Evolutionary conservation across 768 basidiomycete species (phyloP).

Genomic region (Lentinula lateritia): DNA sequence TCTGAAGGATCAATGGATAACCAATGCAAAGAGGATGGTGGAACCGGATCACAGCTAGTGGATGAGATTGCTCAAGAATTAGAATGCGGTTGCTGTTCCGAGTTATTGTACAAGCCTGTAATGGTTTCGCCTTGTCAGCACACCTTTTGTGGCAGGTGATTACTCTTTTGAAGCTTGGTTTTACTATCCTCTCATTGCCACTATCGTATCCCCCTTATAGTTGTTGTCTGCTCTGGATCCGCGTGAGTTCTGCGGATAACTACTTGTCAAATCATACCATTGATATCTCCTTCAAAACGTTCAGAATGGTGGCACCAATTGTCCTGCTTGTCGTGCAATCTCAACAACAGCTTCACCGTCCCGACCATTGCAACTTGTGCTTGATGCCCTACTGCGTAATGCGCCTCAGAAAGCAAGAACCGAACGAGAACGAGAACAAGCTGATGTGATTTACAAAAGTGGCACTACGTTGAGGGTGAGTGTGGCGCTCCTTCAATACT

Average conservation of each 20-base stretch:
- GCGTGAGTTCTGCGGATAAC: constrained; percentile 43
- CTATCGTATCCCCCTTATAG: constrained; percentile 28
- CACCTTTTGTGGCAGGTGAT: constrained; percentile 85
- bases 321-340: constrained; percentile 73
- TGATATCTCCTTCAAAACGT: constrained; percentile 6
- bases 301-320: constrained; percentile 81
- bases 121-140: constrained; percentile 83
- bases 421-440: constrained; percentile 70
- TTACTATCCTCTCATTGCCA: constrained; percentile 6
- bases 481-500: constrained; percentile 2
- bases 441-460: constrained; percentile 71
- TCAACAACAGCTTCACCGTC: constrained; percentile 68
- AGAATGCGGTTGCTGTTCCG: constrained; percentile 83
- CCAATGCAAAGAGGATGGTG: constrained; percentile 12
- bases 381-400: constrained; percentile 67
- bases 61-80: constrained; percentile 70
- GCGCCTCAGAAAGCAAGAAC: constrained; percentile 66
- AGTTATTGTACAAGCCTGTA: constrained; percentile 76
- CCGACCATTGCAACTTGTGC: constrained; percentile 63
- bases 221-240: constrained; percentile 80
- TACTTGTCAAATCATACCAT: background rate
- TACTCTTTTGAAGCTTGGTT: background rate
- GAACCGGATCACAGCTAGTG: constrained; percentile 26
- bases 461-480: constrained; percentile 61
- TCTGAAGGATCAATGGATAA: constrained; percentile 2